Percentiles rank a stretch among this genome's conserved stretches.
These are phyloP conservation scores for Phalaenopsis aphrodite DNA, from an alignment of 106 monocot species.

Conservation along the genomic window DNA sequence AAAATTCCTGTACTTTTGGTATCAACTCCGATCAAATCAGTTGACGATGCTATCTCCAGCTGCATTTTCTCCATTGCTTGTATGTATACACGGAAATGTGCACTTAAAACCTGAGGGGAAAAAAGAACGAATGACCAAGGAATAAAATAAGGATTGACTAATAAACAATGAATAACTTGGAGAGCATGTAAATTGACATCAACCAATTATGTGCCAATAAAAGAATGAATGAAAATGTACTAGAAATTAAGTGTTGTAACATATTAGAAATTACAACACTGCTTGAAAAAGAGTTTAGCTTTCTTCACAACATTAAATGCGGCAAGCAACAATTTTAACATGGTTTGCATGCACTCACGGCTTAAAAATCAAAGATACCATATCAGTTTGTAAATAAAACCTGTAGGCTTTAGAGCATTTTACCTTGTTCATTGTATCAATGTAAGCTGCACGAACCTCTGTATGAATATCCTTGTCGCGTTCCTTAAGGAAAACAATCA, in stretches of 20 bases:
- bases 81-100: conserved; percentile 97
- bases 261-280: conserved; percentile 2
- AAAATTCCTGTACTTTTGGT: conserved; percentile 76
- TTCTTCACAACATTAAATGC: neutral
- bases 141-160: conserved; percentile 7
- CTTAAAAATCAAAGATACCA: neutral
- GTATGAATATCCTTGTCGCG: conserved; percentile 89
- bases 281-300: neutral
- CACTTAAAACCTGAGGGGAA: conserved; percentile 72
- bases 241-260: too few species aligned
- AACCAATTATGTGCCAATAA: neutral
- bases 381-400: neutral
- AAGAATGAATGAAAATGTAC: neutral
- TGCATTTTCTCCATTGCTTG: conserved; percentile 97
- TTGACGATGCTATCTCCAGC: conserved; percentile 89
- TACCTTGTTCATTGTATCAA: conserved; percentile 99
- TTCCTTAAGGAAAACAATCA: conserved; percentile 77
- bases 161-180: neutral
- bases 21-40: conserved; percentile 89
- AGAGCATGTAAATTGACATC: neutral
- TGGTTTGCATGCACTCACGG: neutral
- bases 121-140: conserved; percentile 3
- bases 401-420: neutral
- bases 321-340: neutral
- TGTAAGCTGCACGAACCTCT: conserved; percentile 86